Base-by-base conservation (phyloP, 2,329 filamentous ascomycete species). In the Fusarium circinatum region DNA sequence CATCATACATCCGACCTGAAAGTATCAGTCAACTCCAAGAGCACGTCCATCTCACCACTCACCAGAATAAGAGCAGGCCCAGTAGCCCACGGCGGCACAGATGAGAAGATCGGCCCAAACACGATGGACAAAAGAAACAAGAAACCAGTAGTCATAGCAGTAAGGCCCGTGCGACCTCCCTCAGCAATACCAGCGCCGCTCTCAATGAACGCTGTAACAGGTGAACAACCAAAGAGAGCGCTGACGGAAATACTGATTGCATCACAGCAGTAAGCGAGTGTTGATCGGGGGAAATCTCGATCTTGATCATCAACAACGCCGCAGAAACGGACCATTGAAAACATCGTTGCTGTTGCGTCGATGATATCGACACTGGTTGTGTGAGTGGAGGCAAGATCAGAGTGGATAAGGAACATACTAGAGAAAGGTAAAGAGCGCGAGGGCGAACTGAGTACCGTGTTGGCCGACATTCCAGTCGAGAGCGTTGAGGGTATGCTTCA, bases 281-380 rank as follows among this genome's bases (percentile, higher is more conserved):
- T 93, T 7, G 92, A 94, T 34, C 93, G 90, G 62, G 94, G 93
- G 62, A 96, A 97, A 77, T 96, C 93, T 24, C 90, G 88, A 6
- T 91, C 89, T 34, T 86, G 84, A 70, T 87, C 80, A 75, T 91
- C 86, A 71, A 92, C 88, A 26, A 87, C 86, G 17, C 89, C 88
- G 65, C 87, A 89, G 81, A 93, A 93, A 10, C 90, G 89, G 2
- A 91, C 92, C 91, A 94, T 93, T 5, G 90, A 92, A 81, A 93
- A 93, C 30, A 93, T 83, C 1, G 91, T 93, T 45, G 90, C 91
- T 0, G 91, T 93, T 77, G 89, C 90, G 78, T 94, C 91, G 58
- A 94, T 89, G 74, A 93, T 92, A 75, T 93, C 91, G 49, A 93
- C 91, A 62, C 55, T 58, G 2, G 1, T 0, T n/a, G 4, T 8